These are phyloP conservation scores for Moesziomyces antarcticus DNA, from an alignment of 1,284 basidiomycete species.

Conservation along the genomic window DNA sequence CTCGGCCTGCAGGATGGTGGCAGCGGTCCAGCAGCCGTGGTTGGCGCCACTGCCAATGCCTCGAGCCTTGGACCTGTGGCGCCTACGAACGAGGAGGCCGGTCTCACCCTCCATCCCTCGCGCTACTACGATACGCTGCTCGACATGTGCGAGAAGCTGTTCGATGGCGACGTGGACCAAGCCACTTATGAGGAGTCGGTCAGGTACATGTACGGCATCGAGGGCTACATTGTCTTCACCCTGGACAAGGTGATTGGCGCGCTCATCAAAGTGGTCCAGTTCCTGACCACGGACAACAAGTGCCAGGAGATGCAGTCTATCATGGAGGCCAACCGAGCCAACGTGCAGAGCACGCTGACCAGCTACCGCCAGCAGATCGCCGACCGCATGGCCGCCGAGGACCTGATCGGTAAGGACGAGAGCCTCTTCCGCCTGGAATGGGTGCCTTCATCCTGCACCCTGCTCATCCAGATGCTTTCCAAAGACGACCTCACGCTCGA, in stretches of 20 bases:
- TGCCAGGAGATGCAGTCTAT: constrained; percentile 85
- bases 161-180: constrained; percentile 91
- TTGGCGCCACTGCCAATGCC: constrained; percentile 46
- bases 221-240: constrained; percentile 91
- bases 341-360: constrained; percentile 48
- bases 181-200: constrained; percentile 91
- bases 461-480: constrained; percentile 86
- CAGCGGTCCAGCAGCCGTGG: constrained; percentile 68
- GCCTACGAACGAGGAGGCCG: constrained; percentile 58
- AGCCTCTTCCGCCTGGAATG: constrained; percentile 92
- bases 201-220: constrained; percentile 94
- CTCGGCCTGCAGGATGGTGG: constrained; percentile 75
- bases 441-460: constrained; percentile 75
- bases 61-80: constrained; percentile 41
- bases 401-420: constrained; percentile 85
- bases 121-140: constrained; percentile 86
- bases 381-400: constrained; percentile 83
- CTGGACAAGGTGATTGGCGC: constrained; percentile 87
- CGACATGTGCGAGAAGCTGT: constrained; percentile 91
- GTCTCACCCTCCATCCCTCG: constrained; percentile 68
- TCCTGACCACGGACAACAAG: constrained; percentile 80
- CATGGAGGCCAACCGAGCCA: constrained; percentile 72
- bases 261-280: constrained; percentile 72
- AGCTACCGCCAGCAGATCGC: constrained; percentile 87
- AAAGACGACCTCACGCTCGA: constrained; percentile 89